Conservation (phyloP, 1,139 yeast genomes). For the Torulaspora globosa region DNA sequence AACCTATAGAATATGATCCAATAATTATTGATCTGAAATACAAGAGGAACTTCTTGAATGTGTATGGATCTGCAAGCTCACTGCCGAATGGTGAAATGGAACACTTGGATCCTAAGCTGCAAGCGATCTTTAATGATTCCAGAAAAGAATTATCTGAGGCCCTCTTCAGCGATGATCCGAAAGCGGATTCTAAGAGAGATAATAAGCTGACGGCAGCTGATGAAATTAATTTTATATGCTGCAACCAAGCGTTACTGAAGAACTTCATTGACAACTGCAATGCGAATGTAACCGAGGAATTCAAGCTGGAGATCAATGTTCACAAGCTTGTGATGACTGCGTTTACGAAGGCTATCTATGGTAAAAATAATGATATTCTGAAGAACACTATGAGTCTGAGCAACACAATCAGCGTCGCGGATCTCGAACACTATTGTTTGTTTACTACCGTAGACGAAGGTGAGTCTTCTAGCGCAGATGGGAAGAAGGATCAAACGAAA, state of each 20-base stretch:
- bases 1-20: slow-evolving; percentile 43
- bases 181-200: slow-evolving; percentile 16
- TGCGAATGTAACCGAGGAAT: slow-evolving; percentile 50
- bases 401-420: slow-evolving; percentile 48
- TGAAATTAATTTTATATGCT: slow-evolving; percentile 42
- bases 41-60: slow-evolving; percentile 38
- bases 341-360: slow-evolving; percentile 47
- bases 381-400: slow-evolving; percentile 57
- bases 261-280: slow-evolving; percentile 46
- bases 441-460: slow-evolving; percentile 25
- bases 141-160: slow-evolving; percentile 29
- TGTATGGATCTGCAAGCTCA: slow-evolving; percentile 26
- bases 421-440: slow-evolving; percentile 39
- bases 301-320: slow-evolving; percentile 46
- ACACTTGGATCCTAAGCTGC: slow-evolving; percentile 29
- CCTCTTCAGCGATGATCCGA: slow-evolving; percentile 28
- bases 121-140: slow-evolving; percentile 26
- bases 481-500: slow-evolving; percentile 22
- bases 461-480: slow-evolving; percentile 16
- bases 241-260: slow-evolving; percentile 45
- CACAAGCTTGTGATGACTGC: slow-evolving; percentile 49
- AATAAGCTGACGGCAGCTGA: slow-evolving; percentile 23
- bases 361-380: slow-evolving; percentile 50
- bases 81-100: slow-evolving; percentile 18
- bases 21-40: slow-evolving; percentile 43